Evolutionary conservation across 1,284 basidiomycete genomes (phyloP).

Genomic region (Volvariella surrecta): DNA sequence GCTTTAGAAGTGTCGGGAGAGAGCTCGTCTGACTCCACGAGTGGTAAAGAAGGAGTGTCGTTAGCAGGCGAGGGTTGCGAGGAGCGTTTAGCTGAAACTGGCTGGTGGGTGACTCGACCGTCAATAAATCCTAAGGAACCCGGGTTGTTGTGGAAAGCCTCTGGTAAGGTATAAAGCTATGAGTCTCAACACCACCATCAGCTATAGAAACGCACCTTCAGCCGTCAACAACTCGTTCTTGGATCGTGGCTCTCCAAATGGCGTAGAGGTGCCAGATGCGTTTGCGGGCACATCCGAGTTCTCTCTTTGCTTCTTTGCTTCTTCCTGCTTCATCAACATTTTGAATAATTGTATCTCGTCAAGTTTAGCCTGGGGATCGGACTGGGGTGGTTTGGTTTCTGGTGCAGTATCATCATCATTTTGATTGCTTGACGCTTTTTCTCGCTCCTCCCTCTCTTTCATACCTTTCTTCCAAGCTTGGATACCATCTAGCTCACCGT

Average conservation of each 20-base stretch:
- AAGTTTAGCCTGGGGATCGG: constrained; percentile 28
- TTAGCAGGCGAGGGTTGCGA: neutral
- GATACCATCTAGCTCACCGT: constrained; percentile 75
- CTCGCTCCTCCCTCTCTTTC: constrained; percentile 70
- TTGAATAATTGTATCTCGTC: constrained; percentile 87
- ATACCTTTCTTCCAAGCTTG: constrained; percentile 87
- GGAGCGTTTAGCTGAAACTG: neutral
- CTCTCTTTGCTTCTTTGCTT: constrained; percentile 55
- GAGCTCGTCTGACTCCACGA: neutral
- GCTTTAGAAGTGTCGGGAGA: neutral
- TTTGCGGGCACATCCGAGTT: constrained; percentile 10
- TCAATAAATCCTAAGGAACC: no score
- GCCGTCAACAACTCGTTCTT: neutral
- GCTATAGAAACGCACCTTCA: no score
- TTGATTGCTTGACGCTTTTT: constrained; percentile 23
- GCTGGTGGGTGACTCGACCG: no score
- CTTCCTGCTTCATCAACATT: constrained; percentile 76
- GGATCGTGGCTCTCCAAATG: neutral
- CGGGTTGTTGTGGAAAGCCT: no score
- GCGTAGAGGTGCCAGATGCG: constrained; percentile 1
- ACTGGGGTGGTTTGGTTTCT: constrained; percentile 13
- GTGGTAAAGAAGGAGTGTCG: neutral
- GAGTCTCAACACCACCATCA: no score
- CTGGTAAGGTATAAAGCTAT: no score
- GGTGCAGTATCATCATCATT: constrained; percentile 13